Base-by-base conservation (phyloP, 148 eudicot genomes). In the Rhododendron vialii region DNA sequence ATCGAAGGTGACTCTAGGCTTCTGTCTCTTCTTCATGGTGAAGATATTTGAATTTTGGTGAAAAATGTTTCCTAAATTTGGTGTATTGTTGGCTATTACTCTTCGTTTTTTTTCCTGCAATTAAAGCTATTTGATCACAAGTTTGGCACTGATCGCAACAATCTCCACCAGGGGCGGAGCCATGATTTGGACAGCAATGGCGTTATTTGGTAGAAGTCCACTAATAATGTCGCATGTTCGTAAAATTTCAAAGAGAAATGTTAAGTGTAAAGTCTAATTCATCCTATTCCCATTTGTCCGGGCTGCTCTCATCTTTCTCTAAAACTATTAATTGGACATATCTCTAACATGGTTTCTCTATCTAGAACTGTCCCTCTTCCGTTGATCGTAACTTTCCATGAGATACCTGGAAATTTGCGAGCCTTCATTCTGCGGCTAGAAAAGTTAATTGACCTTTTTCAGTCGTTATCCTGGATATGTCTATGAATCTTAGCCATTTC, bases 381-480 rank as follows among this genome's bases (percentile, higher is more conserved):
- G 30, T 11, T 78, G 59, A 33, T 26, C 35, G 5, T 24, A 43
- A 50, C 22, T 50, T 30, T 53, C 28, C 59, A 13, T 20, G 26
- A 51, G 48, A 36, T 36, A 38, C 7, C 9, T 18, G 47, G 17
- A 17, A 17, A 18, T 17, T 78, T 20, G 7, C 11, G 4, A 53
- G 57, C 57, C 57, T 53, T 51, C 57, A 51, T 51, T 77, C 43
- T 24, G 45, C 17, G 30, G 1, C 48, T 67, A 43, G 26, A 28
- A 43, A 84, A 55, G 71, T 38, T n/a, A 41, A 14, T 26, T 26
- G 41, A 9, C 74, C 51, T 78, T 78, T 85, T 77, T 59, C 82
- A 11, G 86, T 55, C 82, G 28, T 59, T 55, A 38, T 77, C 74
- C 38, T 57, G 73, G 41, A 84, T 78, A 38, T n/a, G 63, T 57